phyloP scores from a whole-genome alignment of 441 rosid species.

The Erysimum cheiri region DNA sequence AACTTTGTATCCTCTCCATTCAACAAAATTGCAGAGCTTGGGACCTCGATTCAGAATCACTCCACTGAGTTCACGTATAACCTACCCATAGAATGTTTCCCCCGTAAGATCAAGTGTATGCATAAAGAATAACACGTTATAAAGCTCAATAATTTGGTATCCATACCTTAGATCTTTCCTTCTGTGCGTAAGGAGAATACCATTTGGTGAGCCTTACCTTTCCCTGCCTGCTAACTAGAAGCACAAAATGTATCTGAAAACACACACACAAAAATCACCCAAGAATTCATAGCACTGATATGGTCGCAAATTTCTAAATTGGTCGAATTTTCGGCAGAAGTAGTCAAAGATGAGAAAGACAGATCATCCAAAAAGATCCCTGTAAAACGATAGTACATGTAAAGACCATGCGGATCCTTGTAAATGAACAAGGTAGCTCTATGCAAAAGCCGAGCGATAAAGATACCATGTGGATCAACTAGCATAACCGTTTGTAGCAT shows the following conservation, averaged over 20 bases:
- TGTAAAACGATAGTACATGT: no score
- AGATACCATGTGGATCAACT: not conserved
- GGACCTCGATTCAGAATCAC: slow-evolving; percentile 82
- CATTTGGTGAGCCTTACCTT: slow-evolving; percentile 70
- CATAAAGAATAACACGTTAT: not conserved
- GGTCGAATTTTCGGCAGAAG: not conserved
- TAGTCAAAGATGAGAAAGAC: not conserved
- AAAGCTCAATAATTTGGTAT: slow-evolving; percentile 3
- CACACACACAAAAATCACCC: slow-evolving; percentile 23
- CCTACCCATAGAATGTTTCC: slow-evolving; percentile 48
- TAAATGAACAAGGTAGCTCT: no score
- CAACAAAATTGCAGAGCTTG: slow-evolving; percentile 94
- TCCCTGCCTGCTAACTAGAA: slow-evolving; percentile 69
- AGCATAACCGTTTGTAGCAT: not conserved
- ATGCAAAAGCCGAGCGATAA: not conserved
- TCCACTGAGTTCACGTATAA: slow-evolving; percentile 93
- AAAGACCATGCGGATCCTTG: no score
- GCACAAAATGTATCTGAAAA: slow-evolving; percentile 66
- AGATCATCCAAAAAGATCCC: not conserved
- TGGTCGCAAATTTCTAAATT: not conserved
- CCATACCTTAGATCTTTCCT: slow-evolving; percentile 63
- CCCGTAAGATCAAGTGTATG: slow-evolving; percentile 14
- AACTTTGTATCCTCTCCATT: slow-evolving; percentile 93
- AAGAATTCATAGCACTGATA: not conserved
- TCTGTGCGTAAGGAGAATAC: slow-evolving; percentile 67